phyloP scores from a whole-genome alignment of 257 asterid species.

The Ehretia macrophylla region DNA sequence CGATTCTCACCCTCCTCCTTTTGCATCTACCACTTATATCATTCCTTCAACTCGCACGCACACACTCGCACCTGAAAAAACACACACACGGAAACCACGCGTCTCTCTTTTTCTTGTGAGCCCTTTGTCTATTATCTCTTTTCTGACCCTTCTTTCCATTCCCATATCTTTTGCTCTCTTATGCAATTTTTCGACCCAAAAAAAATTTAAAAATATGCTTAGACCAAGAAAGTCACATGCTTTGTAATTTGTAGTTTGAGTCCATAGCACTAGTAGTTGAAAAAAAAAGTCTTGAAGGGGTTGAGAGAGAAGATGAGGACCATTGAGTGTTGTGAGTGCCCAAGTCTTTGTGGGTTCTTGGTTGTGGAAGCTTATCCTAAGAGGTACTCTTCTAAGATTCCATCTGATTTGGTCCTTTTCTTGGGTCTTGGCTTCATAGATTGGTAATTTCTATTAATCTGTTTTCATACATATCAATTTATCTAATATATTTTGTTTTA shows the following conservation, averaged over 20 bases:
- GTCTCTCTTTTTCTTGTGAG: background rate
- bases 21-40: too few species aligned
- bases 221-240: too few species aligned
- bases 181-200: background rate
- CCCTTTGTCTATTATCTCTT: background rate
- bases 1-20: background rate
- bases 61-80: slow-evolving; percentile 1
- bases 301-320: slow-evolving; percentile 50
- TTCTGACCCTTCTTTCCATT: background rate
- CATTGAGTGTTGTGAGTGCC: slow-evolving; percentile 49
- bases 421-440: slow-evolving; percentile 96
- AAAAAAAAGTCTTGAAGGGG: background rate
- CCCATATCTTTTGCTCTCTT: background rate
- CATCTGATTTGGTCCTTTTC: slow-evolving; percentile 92
- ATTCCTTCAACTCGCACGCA: background rate
- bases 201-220: too few species aligned
- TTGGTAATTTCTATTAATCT: slow-evolving; percentile 49
- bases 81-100: background rate
- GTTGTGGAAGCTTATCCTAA: slow-evolving; percentile 94
- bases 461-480: background rate
- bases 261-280: background rate
- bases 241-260: background rate
- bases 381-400: slow-evolving; percentile 95
- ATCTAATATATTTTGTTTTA: background rate
- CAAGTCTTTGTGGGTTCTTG: slow-evolving; percentile 59